Conservation (phyloP, 768 basidiomycete species). For the Tubosaeta brunneosetosa region DNA sequence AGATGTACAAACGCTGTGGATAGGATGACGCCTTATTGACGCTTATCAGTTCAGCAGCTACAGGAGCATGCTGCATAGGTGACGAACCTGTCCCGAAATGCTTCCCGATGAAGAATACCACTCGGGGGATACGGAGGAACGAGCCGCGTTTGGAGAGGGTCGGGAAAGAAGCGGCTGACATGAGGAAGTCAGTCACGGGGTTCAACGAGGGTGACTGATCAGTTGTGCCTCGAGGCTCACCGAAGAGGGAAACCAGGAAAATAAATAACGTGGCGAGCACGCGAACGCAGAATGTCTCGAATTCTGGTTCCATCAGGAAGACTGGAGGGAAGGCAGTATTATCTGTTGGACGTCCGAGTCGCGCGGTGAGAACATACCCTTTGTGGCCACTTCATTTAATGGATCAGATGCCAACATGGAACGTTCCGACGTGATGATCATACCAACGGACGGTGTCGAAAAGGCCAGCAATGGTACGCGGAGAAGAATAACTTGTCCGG, state of each 20-base stretch:
- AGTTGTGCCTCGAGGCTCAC: conserved; percentile 31
- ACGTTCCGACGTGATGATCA: too few species aligned
- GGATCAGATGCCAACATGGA: too few species aligned
- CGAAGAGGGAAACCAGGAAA: conserved; percentile 58
- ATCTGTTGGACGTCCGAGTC: neutral
- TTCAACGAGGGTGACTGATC: neutral
- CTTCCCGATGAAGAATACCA: conserved; percentile 80
- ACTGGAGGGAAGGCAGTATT: neutral
- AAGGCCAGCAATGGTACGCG: neutral
- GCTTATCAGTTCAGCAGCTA: neutral
- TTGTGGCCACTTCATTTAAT: neutral
- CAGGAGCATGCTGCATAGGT: neutral
- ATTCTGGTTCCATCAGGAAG: conserved; percentile 1
- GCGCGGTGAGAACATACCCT: neutral
- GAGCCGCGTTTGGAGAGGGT: conserved; percentile 51
- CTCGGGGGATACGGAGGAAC: conserved; percentile 55
- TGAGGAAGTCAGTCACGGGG: neutral
- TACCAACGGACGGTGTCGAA: too few species aligned
- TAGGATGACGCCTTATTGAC: conserved; percentile 61
- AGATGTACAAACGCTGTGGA: conserved; percentile 82
- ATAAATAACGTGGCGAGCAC: conserved; percentile 37
- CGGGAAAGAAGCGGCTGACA: conserved; percentile 68
- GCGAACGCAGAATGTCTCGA: neutral
- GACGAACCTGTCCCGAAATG: conserved; percentile 72
- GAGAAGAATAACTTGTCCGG: neutral